Conservation (phyloP, 768 basidiomycete genomes). For the Pseudohyphozyma bogoriensis region DNA sequence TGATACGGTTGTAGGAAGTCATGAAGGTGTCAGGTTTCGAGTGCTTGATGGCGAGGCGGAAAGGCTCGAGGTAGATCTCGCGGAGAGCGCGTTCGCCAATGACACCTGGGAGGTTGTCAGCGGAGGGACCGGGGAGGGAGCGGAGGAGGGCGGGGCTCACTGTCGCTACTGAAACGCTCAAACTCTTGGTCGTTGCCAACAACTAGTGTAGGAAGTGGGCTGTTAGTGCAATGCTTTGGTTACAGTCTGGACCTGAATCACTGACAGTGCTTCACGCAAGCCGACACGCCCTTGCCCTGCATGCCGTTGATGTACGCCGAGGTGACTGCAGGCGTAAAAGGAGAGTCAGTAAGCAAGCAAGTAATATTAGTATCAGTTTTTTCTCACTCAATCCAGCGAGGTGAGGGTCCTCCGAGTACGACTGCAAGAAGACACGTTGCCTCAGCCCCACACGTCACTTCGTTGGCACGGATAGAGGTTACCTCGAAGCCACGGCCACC, state of each 20-base stretch:
- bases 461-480: too few relatives aligned
- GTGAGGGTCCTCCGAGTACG: slow-evolving; percentile 30
- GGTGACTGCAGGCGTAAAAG: slow-evolving; percentile 21
- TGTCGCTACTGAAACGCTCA: slow-evolving; percentile 21
- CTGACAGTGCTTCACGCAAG: slow-evolving; percentile 37
- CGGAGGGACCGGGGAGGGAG: too few relatives aligned
- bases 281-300: slow-evolving; percentile 32
- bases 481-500: slow-evolving; percentile 40
- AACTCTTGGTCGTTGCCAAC: slow-evolving; percentile 25
- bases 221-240: too few relatives aligned
- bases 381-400: slow-evolving; percentile 4
- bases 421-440: too few relatives aligned
- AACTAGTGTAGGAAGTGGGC: too few relatives aligned
- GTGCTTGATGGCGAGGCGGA: slow-evolving; percentile 35
- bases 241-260: too few relatives aligned
- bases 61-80: slow-evolving; percentile 39
- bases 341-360: too few relatives aligned
- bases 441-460: too few relatives aligned
- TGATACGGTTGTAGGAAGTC: slow-evolving; percentile 27
- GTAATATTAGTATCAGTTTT: too few relatives aligned
- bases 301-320: slow-evolving; percentile 33
- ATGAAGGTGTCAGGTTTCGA: slow-evolving; percentile 17
- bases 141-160: too few relatives aligned
- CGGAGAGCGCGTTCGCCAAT: slow-evolving; percentile 36
- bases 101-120: too few relatives aligned